These are phyloP conservation scores for Micromonas pusilla DNA, from an alignment of 139 green algal species.

Conservation along the genomic window DNA sequence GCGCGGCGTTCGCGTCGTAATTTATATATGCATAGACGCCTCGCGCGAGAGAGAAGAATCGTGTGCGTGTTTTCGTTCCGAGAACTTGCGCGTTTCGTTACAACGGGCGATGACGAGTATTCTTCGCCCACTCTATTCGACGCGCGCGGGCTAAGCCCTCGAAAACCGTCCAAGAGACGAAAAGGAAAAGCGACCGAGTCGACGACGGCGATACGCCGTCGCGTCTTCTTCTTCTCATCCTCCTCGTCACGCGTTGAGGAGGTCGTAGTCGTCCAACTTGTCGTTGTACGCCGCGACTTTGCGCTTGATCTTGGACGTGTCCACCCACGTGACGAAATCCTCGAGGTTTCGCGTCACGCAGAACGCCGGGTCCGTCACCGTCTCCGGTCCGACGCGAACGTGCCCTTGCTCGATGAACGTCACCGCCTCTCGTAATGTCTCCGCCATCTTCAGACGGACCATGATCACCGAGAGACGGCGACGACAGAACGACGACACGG, in stretches of 20 bases:
- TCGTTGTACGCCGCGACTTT: conserved; percentile 96
- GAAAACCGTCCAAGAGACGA: too few relatives aligned
- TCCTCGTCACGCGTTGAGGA: conserved; percentile 39
- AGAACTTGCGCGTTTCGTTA: background rate
- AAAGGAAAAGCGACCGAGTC: too few relatives aligned
- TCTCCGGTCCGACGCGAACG: conserved; percentile 87
- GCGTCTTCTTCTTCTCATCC: too few relatives aligned
- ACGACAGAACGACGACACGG: conserved; percentile 81
- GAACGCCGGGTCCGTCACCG: conserved; percentile 82
- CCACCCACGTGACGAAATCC: conserved; percentile 97
- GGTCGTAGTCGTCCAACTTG: conserved; percentile 88
- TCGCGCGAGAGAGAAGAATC: too few relatives aligned
- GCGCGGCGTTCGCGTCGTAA: background rate
- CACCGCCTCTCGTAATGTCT: conserved; percentile 80
- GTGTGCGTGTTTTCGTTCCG: too few relatives aligned
- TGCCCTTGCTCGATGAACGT: conserved; percentile 96
- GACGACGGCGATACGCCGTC: too few relatives aligned
- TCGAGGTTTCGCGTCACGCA: conserved; percentile 86
- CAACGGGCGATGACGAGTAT: background rate
- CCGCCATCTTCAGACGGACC: conserved; percentile 85
- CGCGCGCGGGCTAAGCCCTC: too few relatives aligned
- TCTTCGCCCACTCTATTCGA: too few relatives aligned
- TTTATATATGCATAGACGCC: too few relatives aligned
- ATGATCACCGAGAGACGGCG: conserved; percentile 86
- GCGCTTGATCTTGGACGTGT: conserved; percentile 89